Evolutionary conservation across 371 early-diverging fungal species (phyloP).

Genomic region (Mortierella sp.): DNA sequence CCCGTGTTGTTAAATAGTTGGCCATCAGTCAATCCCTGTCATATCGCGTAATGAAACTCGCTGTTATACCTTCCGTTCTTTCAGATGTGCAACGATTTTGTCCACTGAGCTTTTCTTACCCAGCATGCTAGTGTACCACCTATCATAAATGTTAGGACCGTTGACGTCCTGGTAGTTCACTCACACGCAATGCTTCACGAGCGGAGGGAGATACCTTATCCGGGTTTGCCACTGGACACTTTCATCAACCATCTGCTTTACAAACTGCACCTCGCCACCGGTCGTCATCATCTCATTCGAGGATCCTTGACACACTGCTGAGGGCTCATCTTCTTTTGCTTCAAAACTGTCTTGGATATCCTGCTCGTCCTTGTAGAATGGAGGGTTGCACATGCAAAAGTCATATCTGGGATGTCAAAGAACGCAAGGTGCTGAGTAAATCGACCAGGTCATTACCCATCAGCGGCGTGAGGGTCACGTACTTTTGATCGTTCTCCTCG

Average conservation of each 20-base stretch:
- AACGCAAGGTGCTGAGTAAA: neutral
- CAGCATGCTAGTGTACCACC: constrained; percentile 52
- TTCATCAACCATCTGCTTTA: constrained; percentile 57
- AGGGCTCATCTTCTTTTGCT: constrained; percentile 19
- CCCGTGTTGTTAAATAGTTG: neutral
- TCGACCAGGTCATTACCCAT: neutral
- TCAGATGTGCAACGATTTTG: constrained; percentile 19
- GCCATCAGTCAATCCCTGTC: neutral
- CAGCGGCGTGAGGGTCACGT: neutral
- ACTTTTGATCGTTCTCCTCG: constrained; percentile 10
- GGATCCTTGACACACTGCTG: constrained; percentile 55
- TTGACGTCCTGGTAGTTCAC: neutral
- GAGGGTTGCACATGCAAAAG: constrained; percentile 52
- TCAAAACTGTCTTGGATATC: constrained; percentile 33
- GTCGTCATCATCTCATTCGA: constrained; percentile 61
- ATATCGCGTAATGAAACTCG: neutral
- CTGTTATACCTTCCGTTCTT: constrained; percentile 29
- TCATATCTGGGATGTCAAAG: constrained; percentile 36
- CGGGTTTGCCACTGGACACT: constrained; percentile 27
- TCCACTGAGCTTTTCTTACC: constrained; percentile 40
- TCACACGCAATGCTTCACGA: too few relatives aligned
- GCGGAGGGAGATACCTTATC: too few relatives aligned
- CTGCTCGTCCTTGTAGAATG: constrained; percentile 46
- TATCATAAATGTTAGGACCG: neutral
- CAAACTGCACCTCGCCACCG: constrained; percentile 66